Conservation (phyloP, 805 yeast genomes). For the Cyberlindnera mrakii region DNA sequence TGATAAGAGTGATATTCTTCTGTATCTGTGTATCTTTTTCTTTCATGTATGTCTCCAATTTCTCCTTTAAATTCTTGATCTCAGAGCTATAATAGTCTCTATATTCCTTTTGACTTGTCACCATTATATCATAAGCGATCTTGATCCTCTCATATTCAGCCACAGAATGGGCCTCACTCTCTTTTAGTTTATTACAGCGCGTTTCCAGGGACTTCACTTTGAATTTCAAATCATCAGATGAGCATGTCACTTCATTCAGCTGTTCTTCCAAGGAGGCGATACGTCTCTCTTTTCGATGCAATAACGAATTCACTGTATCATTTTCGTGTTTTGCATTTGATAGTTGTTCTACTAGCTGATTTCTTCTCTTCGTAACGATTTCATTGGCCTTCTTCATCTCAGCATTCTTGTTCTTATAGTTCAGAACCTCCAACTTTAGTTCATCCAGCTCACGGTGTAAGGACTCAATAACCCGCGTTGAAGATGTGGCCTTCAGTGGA, state of each 20-base stretch:
- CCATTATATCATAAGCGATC: slow-evolving; percentile 51
- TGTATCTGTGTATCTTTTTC: slow-evolving; percentile 31
- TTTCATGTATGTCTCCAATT: slow-evolving; percentile 32
- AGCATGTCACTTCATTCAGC: slow-evolving; percentile 38
- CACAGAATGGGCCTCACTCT: slow-evolving; percentile 35
- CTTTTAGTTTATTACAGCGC: slow-evolving; percentile 42
- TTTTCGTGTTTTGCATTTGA: slow-evolving; percentile 73
- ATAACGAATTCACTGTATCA: slow-evolving; percentile 62
- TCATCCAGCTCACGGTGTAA: slow-evolving; percentile 46
- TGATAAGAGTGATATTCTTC: slow-evolving; percentile 32
- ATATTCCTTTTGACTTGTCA: slow-evolving; percentile 46
- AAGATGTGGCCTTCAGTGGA: slow-evolving; percentile 7
- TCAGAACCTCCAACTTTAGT: slow-evolving; percentile 34
- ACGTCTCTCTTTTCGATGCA: slow-evolving; percentile 66
- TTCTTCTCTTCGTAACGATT: slow-evolving; percentile 41
- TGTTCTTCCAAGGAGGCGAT: slow-evolving; percentile 60
- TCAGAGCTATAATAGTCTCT: slow-evolving; percentile 43
- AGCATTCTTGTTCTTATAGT: slow-evolving; percentile 40
- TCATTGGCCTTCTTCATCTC: slow-evolving; percentile 49
- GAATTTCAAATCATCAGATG: slow-evolving; percentile 42
- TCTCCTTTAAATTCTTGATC: slow-evolving; percentile 30
- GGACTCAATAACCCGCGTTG: slow-evolving; percentile 33
- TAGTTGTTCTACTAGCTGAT: slow-evolving; percentile 53
- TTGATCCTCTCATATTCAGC: slow-evolving; percentile 53
- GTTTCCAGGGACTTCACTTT: slow-evolving; percentile 45